Conservation (phyloP, 306 rosid species). For the Mimosa bimucronata region DNA sequence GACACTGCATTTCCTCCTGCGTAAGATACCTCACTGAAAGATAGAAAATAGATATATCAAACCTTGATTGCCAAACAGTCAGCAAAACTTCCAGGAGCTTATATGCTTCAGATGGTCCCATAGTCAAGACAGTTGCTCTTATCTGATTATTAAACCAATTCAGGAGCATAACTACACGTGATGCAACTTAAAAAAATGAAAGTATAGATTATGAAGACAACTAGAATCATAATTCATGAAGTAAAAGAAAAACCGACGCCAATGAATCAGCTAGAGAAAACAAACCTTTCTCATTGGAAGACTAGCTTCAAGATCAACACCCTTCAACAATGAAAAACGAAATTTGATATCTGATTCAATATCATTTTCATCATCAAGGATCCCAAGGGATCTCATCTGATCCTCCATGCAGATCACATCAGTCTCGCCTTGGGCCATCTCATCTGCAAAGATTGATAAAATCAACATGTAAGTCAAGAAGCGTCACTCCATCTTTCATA, state of each 20-base stretch:
- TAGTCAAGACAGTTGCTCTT: conserved; percentile 59
- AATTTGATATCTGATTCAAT: conserved; percentile 44
- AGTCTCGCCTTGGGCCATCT: conserved; percentile 45
- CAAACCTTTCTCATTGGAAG: conserved; percentile 70
- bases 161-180: conserved; percentile 27
- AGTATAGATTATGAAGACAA: not conserved
- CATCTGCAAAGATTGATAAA: conserved; percentile 63
- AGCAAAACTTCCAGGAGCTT: conserved; percentile 65
- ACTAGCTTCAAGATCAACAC: conserved; percentile 61
- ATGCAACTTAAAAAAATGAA: conserved; percentile 14
- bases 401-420: conserved; percentile 74
- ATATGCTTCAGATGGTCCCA: conserved; percentile 61
- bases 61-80: conserved; percentile 84
- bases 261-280: conserved; percentile 23
- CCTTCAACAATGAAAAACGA: conserved; percentile 54
- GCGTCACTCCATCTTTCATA: conserved; percentile 27
- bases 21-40: conserved; percentile 31
- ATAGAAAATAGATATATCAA: conserved; percentile 30
- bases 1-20: conserved; percentile 20
- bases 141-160: conserved; percentile 54
- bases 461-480: conserved; percentile 34
- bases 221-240: not conserved
- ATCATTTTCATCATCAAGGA: conserved; percentile 60
- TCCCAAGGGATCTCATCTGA: conserved; percentile 63
- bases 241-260: not conserved